A percentile compares a stretch with the other conserved stretches of the same genome.
Conservation (phyloP, 805 yeast genomes). For the Helenozyma baotianmanensis region DNA sequence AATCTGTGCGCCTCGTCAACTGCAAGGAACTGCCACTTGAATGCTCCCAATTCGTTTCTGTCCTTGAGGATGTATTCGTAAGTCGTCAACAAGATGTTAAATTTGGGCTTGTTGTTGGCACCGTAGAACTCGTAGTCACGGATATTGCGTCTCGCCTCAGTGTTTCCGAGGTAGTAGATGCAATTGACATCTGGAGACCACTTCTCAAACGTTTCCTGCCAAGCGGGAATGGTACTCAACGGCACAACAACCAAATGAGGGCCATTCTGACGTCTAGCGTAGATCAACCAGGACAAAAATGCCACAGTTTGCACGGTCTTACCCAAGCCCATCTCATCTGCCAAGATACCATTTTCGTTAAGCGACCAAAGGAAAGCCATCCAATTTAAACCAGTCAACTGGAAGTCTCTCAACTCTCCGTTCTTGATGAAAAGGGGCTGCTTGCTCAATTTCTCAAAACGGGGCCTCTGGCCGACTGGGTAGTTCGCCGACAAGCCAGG, state of each 20-base stretch:
- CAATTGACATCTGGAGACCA: constrained; percentile 98
- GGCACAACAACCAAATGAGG: constrained; percentile 98
- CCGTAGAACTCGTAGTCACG: constrained; percentile 78
- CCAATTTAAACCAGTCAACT: constrained; percentile 97
- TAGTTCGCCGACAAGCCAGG: constrained; percentile 79
- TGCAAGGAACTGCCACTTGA: constrained; percentile 94
- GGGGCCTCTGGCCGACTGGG: constrained; percentile 67
- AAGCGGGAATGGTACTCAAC: constrained; percentile 90
- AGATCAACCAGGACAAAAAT: constrained; percentile 89
- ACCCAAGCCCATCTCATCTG: constrained; percentile 99
- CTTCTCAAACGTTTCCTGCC: constrained; percentile 97
- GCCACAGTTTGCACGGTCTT: constrained; percentile 97
- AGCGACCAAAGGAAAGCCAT: constrained; percentile 99
- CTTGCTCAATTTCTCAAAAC: constrained; percentile 76
- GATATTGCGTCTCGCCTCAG: constrained; percentile 75
- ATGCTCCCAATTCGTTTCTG: constrained; percentile 67
- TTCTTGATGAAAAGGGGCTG: constrained; percentile 90
- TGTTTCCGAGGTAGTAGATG: constrained; percentile 88
- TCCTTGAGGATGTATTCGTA: constrained; percentile 96
- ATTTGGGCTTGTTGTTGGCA: constrained; percentile 68
- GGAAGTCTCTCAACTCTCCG: constrained; percentile 94
- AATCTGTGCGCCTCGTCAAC: constrained; percentile 98
- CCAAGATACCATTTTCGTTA: constrained; percentile 93
- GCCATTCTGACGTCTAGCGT: constrained; percentile 94
- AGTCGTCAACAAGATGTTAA: constrained; percentile 89